Evolutionary conservation across 106 monocot genomes (phyloP), one percentile per base, ranked within the genome.

Genomic region (Triglochin maritima): DNA sequence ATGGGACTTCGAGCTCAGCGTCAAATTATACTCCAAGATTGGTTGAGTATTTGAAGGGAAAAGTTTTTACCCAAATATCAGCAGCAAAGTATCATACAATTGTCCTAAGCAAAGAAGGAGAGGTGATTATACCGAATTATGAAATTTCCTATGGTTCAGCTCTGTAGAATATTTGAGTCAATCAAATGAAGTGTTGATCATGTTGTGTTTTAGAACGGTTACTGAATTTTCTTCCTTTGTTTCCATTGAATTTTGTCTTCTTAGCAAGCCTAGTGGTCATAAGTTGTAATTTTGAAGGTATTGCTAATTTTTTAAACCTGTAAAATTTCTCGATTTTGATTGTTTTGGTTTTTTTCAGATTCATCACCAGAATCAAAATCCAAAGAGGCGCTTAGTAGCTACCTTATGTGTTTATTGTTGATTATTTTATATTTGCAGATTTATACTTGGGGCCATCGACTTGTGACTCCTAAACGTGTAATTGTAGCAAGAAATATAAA

Each of bases 41-140:
- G 81, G 98, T 99, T 44, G 98, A 99, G 52, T 99, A 77, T 74
- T 77, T 99, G 68, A 99, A 99, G 71, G 98, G 98, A 60, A 99
- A 89, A 82, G 17, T 52, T 15, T 86, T 99, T 64, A 86, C 68
- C 60, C 63, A 63, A 56, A 81, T 99, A 29, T 92, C 98, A 62
- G 92, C 92, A 56, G 91, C 92, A 72, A 92, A 99, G 69, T 92
- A 76, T 74, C 98, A 92, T 71, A 92, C 92, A 46, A 59, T 99
- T 71, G 98, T 76, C 46, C 59, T 99, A 73, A 84, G 86, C 60
- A 59, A 73, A 57, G 92, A 99, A 68, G 88, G 88, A 9, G 98
- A 92, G 88, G 98, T 98, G 81, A 57, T 56, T 47, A 5, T 50
- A 69, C 43, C 46, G 46, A 29, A 29, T 29, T 29, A 29, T 29